Percentiles rank a stretch among this genome's conserved stretches.
Evolutionary conservation across 177 flowering plant genomes (phyloP).

Genomic region (Vitis hybrid): DNA sequence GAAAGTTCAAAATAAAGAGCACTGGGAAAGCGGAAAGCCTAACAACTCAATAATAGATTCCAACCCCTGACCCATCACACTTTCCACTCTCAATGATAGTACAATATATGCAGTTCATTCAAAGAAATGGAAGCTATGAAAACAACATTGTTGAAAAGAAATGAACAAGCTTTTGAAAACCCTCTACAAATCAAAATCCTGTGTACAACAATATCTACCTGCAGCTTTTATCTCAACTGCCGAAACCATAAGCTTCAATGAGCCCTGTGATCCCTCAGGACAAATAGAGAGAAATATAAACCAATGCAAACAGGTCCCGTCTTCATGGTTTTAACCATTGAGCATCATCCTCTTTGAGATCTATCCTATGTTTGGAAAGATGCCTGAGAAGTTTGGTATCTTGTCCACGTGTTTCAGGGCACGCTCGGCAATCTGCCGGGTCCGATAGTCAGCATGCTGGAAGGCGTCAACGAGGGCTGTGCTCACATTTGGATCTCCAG

Average conservation of each 20-base stretch:
- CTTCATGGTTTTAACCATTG: too few species aligned
- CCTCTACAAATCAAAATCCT: slow-evolving; percentile 14
- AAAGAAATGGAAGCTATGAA: slow-evolving; percentile 2
- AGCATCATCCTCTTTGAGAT: not conserved
- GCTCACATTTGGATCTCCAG: slow-evolving; percentile 67
- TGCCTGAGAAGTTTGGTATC: slow-evolving; percentile 91
- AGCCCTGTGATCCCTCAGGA: too few species aligned
- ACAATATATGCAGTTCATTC: not conserved
- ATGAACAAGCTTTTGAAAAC: slow-evolving; percentile 6
- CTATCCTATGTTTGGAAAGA: slow-evolving; percentile 59
- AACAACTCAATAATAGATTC: too few species aligned
- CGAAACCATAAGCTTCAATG: not conserved
- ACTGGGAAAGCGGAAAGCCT: too few species aligned
- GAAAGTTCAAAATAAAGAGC: too few species aligned
- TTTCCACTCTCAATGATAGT: not conserved
- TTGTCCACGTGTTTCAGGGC: slow-evolving; percentile 88
- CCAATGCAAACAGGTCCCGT: too few species aligned
- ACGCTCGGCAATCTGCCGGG: slow-evolving; percentile 85
- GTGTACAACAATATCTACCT: slow-evolving; percentile 16
- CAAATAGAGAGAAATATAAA: too few species aligned
- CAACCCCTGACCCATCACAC: too few species aligned
- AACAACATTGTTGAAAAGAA: slow-evolving; percentile 1
- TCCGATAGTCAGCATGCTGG: slow-evolving; percentile 76
- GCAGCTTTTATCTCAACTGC: not conserved
- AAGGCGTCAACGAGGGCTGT: slow-evolving; percentile 95